Conservation (phyloP, 2,329 filamentous ascomycete species). For the Aspergillus piperis region DNA sequence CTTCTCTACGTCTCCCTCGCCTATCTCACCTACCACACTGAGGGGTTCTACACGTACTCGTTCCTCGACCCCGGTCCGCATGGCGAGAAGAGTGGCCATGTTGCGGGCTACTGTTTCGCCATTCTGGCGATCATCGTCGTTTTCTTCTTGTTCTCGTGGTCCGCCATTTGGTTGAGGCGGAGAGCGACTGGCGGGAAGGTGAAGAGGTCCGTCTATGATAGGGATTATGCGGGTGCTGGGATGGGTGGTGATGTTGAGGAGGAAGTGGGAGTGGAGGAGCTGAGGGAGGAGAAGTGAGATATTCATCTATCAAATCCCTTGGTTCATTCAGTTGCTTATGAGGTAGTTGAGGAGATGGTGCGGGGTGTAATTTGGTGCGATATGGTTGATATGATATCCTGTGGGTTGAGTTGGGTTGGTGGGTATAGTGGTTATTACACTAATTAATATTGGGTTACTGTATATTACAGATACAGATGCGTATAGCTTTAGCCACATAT, state of each 20-base stretch:
- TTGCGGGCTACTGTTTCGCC: slow-evolving; percentile 64
- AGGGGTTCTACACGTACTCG: slow-evolving; percentile 73
- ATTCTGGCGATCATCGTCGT: slow-evolving; percentile 59
- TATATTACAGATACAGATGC: too few relatives aligned
- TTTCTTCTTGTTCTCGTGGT: slow-evolving; percentile 55
- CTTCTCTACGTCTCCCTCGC: slow-evolving; percentile 72
- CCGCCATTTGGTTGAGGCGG: slow-evolving; percentile 56
- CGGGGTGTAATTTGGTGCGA: neutral
- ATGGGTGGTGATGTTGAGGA: slow-evolving; percentile 9
- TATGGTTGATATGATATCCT: neutral
- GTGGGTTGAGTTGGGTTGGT: too few relatives aligned
- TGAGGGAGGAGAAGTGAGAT: neutral
- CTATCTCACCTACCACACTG: slow-evolving; percentile 68
- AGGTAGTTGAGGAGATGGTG: neutral
- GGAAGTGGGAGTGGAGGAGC: slow-evolving; percentile 14
- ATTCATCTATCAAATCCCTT: neutral
- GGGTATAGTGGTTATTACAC: too few relatives aligned
- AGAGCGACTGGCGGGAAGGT: slow-evolving; percentile 44
- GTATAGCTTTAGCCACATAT: too few relatives aligned
- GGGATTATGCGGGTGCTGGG: neutral
- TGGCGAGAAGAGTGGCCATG: slow-evolving; percentile 50
- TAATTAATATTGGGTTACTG: too few relatives aligned
- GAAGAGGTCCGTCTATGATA: slow-evolving; percentile 28
- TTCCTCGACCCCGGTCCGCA: slow-evolving; percentile 68
- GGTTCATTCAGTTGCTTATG: neutral